Evolutionary conservation across 805 yeast species (phyloP).

Genomic region (Monosporozyma unispora): DNA sequence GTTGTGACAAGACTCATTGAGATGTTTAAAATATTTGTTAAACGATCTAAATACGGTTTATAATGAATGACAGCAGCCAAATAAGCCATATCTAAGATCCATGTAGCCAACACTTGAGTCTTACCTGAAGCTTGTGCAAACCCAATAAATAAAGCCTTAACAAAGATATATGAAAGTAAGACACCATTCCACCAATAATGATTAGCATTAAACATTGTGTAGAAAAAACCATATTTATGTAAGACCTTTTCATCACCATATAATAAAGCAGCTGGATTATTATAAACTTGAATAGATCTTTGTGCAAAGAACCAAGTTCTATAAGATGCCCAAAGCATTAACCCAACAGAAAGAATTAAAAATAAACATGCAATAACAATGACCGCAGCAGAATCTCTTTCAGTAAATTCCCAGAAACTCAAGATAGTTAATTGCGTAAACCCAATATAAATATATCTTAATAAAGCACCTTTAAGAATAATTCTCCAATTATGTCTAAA

Average conservation of each 20-base stretch:
- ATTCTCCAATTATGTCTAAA: slow-evolving; percentile 48
- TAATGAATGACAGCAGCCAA: slow-evolving; percentile 51
- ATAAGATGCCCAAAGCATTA: slow-evolving; percentile 56
- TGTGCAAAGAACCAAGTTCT: slow-evolving; percentile 59
- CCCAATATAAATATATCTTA: slow-evolving; percentile 74
- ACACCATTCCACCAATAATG: slow-evolving; percentile 78
- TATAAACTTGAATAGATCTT: slow-evolving; percentile 46
- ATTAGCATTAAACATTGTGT: slow-evolving; percentile 77
- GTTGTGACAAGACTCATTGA: slow-evolving; percentile 61
- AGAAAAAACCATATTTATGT: slow-evolving; percentile 78
- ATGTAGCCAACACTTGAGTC: slow-evolving; percentile 68
- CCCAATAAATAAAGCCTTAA: slow-evolving; percentile 65
- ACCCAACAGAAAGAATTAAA: slow-evolving; percentile 48
- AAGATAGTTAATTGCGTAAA: slow-evolving; percentile 72
- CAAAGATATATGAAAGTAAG: slow-evolving; percentile 46
- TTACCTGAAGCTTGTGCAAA: slow-evolving; percentile 74
- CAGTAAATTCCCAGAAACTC: slow-evolving; percentile 80
- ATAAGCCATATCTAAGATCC: slow-evolving; percentile 66
- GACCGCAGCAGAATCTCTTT: slow-evolving; percentile 79
- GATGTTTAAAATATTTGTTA: slow-evolving; percentile 71
- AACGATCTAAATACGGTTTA: slow-evolving; percentile 71
- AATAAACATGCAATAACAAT: slow-evolving; percentile 71
- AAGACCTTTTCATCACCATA: slow-evolving; percentile 69
- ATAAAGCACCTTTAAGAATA: slow-evolving; percentile 67
- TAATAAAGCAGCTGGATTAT: slow-evolving; percentile 78